Base-by-base conservation (phyloP, 345 rosid genomes). In the Citrus medica region DNA sequence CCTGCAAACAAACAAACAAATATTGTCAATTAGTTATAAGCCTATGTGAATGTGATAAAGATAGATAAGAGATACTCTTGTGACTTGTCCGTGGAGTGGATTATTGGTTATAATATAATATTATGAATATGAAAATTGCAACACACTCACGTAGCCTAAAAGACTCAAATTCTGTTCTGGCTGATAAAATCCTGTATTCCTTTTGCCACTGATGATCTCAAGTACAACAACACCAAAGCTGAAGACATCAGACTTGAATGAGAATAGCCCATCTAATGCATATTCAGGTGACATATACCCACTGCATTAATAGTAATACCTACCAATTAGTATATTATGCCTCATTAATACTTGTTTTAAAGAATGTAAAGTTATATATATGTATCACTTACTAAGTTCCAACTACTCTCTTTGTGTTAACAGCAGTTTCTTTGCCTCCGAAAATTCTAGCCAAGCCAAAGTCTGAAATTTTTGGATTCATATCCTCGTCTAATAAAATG, bases 381-480 rank as follows among this genome's bases (percentile, higher is more conserved):
- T 1, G 40, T 46, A 19, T 60, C 7, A 77, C 88, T 88, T 85
- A 92, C 98, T 87, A 91, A 46, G 98, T 94, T 78, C 97, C 94
- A 0, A 90, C 90, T 8, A 93, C 90, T 79, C 89, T 82, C 37
- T 80, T 80, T 21, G 97, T 93, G 82, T 78, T 87, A 32, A 79
- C 92, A 22, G 84, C 87, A 59, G 84, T 86, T 82, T 85, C 83
- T 58, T 88, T 87, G 67, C 86, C 89, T 33, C 87, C 89, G 35
- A 92, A 92, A 24, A 90, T 90, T 76, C 90, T 88, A 48, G 95
- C 93, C 86, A 91, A 77, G 6, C 97, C 95, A 71, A 93, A 92
- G 80, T 93, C 98, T 2, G 92, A 93, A 35, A 90, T 92, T 78
- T 90, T 93, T 25, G 95, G 94, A 59, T 86, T 87, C 97, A 92